Percentiles rank a stretch among this genome's conserved stretches.
Conservation (phyloP, 2,329 filamentous ascomycete genomes). For the Fusarium tuaranense region DNA sequence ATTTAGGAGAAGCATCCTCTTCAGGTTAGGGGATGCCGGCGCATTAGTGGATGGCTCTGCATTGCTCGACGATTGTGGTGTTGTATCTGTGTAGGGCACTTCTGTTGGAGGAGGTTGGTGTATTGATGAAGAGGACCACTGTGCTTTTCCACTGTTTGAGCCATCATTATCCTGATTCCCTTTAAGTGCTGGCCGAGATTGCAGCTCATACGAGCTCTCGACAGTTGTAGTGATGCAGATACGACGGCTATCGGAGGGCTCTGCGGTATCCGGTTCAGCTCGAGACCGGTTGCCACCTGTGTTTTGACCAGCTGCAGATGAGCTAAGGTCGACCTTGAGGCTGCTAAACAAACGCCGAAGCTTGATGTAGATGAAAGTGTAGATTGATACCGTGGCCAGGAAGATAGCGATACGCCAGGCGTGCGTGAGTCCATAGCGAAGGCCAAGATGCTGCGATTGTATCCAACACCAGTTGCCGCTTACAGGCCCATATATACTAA, state of each 20-base stretch:
- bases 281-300: not conserved
- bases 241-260: not conserved
- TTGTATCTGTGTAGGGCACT: not conserved
- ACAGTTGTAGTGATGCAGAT: not conserved
- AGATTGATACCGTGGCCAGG: not conserved
- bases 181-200: not conserved
- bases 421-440: not conserved
- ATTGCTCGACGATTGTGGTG: not conserved
- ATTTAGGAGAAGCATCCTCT: constrained; percentile 3
- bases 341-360: not conserved
- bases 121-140: not conserved
- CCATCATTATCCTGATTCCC: not conserved
- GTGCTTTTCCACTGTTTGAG: not conserved
- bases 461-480: constrained; percentile 17
- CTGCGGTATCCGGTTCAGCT: not conserved
- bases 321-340: not conserved
- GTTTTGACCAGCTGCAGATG: not conserved
- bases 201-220: not conserved
- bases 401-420: constrained; percentile 4
- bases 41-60: not conserved
- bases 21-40: not conserved
- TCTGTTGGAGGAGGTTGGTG: not conserved
- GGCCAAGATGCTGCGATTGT: not conserved
- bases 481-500: not conserved
- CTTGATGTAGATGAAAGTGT: not conserved